These are phyloP conservation scores for Mycena vulgaris DNA, from an alignment of 768 basidiomycete species.

Conservation along the genomic window DNA sequence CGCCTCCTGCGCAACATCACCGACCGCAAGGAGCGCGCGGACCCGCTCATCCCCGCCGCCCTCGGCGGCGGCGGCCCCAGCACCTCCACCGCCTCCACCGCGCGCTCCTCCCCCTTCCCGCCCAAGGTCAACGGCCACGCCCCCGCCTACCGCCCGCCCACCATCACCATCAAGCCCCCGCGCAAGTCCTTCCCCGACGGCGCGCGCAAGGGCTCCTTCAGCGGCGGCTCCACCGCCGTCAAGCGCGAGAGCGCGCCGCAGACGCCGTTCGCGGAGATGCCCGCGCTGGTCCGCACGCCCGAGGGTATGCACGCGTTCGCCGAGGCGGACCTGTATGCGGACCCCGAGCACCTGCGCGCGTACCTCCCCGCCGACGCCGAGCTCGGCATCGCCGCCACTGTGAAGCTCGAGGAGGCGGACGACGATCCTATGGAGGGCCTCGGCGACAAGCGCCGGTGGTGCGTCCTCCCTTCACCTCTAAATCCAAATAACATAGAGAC, in stretches of 20 bases:
- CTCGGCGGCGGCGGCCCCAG: slow-evolving; percentile 34
- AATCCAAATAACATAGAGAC: too few relatives aligned
- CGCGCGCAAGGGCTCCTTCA: slow-evolving; percentile 7
- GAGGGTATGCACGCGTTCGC: slow-evolving; percentile 81
- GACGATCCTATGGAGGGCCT: slow-evolving; percentile 51
- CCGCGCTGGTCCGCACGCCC: slow-evolving; percentile 78
- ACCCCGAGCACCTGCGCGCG: slow-evolving; percentile 35
- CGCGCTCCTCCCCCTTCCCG: slow-evolving; percentile 25
- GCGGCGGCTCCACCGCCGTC: too few relatives aligned
- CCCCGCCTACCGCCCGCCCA: slow-evolving; percentile 51
- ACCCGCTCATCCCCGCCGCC: slow-evolving; percentile 73
- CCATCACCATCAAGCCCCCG: slow-evolving; percentile 47
- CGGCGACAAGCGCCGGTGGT: slow-evolving; percentile 76
- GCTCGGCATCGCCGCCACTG: slow-evolving; percentile 2
- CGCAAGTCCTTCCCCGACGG: slow-evolving; percentile 29
- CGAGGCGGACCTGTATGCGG: slow-evolving; percentile 70
- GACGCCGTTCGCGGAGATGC: slow-evolving; percentile 73
- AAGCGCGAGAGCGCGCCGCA: slow-evolving; percentile 43
- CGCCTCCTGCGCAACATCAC: slow-evolving; percentile 90
- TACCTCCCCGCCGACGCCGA: slow-evolving; percentile 30
- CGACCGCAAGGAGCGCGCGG: slow-evolving; percentile 86
- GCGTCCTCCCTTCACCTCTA: too few relatives aligned
- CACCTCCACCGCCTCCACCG: neutral
- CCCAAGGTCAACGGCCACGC: slow-evolving; percentile 47
- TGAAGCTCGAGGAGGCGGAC: slow-evolving; percentile 51